Evolutionary conservation across 768 basidiomycete genomes (phyloP), one percentile per base, ranked within the genome.

Genomic region (Dioszegia hungarica): DNA sequence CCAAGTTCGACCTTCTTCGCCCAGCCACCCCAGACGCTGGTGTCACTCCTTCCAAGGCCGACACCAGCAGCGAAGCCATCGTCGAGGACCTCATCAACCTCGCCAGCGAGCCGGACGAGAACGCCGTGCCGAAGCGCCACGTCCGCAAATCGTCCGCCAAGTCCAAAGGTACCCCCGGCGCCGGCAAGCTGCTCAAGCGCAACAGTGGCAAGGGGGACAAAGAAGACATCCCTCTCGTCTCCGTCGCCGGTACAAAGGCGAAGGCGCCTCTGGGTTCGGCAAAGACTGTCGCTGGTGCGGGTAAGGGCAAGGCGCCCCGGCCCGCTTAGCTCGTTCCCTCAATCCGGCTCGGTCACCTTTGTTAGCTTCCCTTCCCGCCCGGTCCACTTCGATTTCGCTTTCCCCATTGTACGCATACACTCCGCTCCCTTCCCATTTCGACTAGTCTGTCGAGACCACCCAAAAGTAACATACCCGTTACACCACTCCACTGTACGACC

Each of bases 91-190:
- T 51, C 36, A 51, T 51, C 36, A 17, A 22, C 20, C 37, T 51
- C 24, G 6, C 22, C 31, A 38, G 49, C 36, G 41, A 53, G 6
- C 31, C 22, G 28, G 49, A 51, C 37, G 49, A 51, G 22, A 51
- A 51, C 25, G 10, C 49, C 1, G 25, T 20, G 19, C 49, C 49
- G 2, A 22, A 22, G 22, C 36, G 36, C 4, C 20, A 38, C 24
- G 38, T 24, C 19, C 49, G 22, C n/a, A 22, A 34, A 33, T 27
- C 50, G 1, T 34, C 25, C 28, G 39, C 57, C 29, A 54, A 48
- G 55, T 50, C 66, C 1, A 63, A 57, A 43, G 68, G 68, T 38
- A 70, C 68, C 17, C 68, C 68, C 10, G 58, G 60, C 10, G 68
- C 68, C 3, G 68, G 68, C 14, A 65, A 60, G 43, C 52, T 65